Percentiles rank a stretch among this genome's conserved stretches.
phyloP scores from a whole-genome alignment of 805 yeast genomes.

The Zygosaccharomyces rouxii region DNA sequence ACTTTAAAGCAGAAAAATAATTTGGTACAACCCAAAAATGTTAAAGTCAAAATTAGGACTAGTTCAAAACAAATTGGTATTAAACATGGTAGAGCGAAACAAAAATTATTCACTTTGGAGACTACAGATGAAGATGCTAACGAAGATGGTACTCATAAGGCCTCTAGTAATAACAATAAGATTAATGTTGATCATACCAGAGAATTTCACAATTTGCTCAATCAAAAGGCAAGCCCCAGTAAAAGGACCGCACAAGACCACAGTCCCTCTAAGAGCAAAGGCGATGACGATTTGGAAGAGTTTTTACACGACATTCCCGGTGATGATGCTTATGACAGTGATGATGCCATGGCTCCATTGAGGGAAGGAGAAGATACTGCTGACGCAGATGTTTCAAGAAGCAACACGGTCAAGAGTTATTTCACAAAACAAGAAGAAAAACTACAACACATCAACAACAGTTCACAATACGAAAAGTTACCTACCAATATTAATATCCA shows the following conservation, averaged over 20 bases:
- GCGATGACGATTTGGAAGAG: slow-evolving; percentile 21
- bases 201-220: slow-evolving; percentile 32
- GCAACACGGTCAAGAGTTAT: slow-evolving; percentile 32
- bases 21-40: slow-evolving; percentile 32
- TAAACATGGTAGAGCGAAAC: slow-evolving; percentile 36
- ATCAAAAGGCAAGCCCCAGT: slow-evolving; percentile 14
- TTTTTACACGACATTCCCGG: slow-evolving; percentile 35
- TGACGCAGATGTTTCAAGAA: slow-evolving; percentile 18
- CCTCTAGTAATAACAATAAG: slow-evolving; percentile 6
- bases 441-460: slow-evolving; percentile 25
- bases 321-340: slow-evolving; percentile 36
- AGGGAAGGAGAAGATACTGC: slow-evolving; percentile 20
- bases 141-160: slow-evolving; percentile 6
- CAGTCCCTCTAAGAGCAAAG: slow-evolving; percentile 5
- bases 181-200: slow-evolving; percentile 30
- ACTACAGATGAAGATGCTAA: slow-evolving; percentile 28
- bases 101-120: slow-evolving; percentile 33
- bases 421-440: slow-evolving; percentile 31
- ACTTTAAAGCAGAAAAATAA: slow-evolving; percentile 33
- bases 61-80: slow-evolving; percentile 36
- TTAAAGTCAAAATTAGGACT: slow-evolving; percentile 34
- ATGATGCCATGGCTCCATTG: slow-evolving; percentile 33
- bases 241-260: slow-evolving; percentile 3
- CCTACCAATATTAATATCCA: slow-evolving; percentile 22
- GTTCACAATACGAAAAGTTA: slow-evolving; percentile 18